Base-by-base conservation (phyloP, 1,284 basidiomycete genomes). In the Trichosporon coremiiforme region DNA sequence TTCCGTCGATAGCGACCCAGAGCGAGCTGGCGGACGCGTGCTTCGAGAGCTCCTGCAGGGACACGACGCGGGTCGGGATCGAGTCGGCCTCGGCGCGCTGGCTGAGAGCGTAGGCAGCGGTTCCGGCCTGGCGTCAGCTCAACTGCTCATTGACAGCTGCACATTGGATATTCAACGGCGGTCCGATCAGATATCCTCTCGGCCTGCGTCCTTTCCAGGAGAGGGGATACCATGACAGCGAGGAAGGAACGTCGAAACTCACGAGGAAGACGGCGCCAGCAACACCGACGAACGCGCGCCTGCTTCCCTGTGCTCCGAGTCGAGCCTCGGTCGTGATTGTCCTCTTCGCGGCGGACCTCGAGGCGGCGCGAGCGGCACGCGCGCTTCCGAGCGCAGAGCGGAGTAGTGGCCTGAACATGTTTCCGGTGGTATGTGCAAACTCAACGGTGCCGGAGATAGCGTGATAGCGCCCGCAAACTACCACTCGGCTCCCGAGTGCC, bases 1-100 rank as follows among this genome's bases (percentile, higher is more conserved):
- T 70, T 2, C 82, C 81, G 33, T 88, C 76, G 53, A 80, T 74
- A 12, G 75, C 73, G 9, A 80, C 71, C 79, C 79, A 80, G 31
- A 79, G 65, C 64, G 73, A 74, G 15, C 73, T 69, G 15, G 68
- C 64, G 12, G 66, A 62, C 31, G 64, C 71, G 66, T 80, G 79
- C 63, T 77, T 68, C 22, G 66, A 69, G n/a, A 80, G 70, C 66
- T 79, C 79, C 35, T 64, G 65, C 4, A 72, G 57, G 20, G 64
- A 33, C 36, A 72, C 57, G 38, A 68, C 64, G 35, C 68, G 67
- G 62, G 57, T 60, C 15, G 64, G 20, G 2, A 15, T 15, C 15
- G 64, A n/a, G 25, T 69, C 68, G 17, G 68, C 68, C 20, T 63
- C 41, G 0, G 53, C 68, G 4, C 15, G 29, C 10, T 38, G 50